Conservation (phyloP, 352 stramenopile genomes). For the Phytophthora sp. region DNA sequence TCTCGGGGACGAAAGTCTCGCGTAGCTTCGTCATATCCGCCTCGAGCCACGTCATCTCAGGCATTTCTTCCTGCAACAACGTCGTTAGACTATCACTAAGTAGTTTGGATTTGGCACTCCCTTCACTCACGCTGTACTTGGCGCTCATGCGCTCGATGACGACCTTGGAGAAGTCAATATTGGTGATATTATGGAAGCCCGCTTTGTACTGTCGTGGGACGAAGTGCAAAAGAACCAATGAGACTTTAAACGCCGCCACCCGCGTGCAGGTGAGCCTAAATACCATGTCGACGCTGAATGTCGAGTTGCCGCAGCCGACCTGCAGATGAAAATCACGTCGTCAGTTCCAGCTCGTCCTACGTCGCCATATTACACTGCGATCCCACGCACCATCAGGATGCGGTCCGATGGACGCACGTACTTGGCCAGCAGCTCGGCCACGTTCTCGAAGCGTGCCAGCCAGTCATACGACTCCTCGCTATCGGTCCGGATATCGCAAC, state of each 20-base stretch:
- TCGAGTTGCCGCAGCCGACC: slow-evolving; percentile 83
- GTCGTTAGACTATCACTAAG: too few relatives aligned
- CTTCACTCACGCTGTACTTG: slow-evolving; percentile 56
- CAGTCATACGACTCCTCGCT: slow-evolving; percentile 85
- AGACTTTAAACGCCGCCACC: not conserved
- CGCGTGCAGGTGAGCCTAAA: not conserved
- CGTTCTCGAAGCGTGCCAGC: slow-evolving; percentile 61
- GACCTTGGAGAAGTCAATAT: slow-evolving; percentile 73
- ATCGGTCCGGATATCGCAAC: not conserved
- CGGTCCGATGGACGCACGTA: slow-evolving; percentile 49
- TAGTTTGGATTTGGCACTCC: too few relatives aligned
- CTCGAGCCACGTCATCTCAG: slow-evolving; percentile 59
- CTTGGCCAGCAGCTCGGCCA: slow-evolving; percentile 46
- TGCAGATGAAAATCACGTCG: slow-evolving; percentile 14
- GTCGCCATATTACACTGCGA: not conserved
- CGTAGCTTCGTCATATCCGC: slow-evolving; percentile 66
- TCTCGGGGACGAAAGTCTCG: slow-evolving; percentile 41
- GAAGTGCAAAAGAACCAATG: slow-evolving; percentile 10
- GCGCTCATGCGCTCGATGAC: slow-evolving; percentile 73
- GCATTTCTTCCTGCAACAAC: slow-evolving; percentile 41
- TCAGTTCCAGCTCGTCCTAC: slow-evolving; percentile 1
- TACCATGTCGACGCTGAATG: slow-evolving; percentile 75
- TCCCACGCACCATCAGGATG: slow-evolving; percentile 50
- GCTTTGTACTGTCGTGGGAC: slow-evolving; percentile 53
- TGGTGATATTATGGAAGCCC: slow-evolving; percentile 68